Percentiles rank a stretch among this genome's conserved stretches.
Evolutionary conservation across 225 moss, liverwort and hornwort species (phyloP).

Genomic region (Anthoceros angustus): DNA sequence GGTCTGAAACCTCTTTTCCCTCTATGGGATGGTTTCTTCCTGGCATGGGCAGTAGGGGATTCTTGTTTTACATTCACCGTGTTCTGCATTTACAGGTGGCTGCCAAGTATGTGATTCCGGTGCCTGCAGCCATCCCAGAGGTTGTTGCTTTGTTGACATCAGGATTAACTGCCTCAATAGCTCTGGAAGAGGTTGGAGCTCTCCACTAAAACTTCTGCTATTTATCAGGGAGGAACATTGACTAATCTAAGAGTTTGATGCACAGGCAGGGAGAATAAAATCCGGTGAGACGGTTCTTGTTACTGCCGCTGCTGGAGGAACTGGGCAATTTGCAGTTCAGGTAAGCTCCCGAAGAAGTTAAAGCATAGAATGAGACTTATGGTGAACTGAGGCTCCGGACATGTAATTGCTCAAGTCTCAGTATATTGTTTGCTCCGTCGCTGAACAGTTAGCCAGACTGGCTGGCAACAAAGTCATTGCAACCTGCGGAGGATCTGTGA

Average conservation of each 20-base stretch:
- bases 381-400: not conserved
- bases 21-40: not conserved
- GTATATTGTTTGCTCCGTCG: not conserved
- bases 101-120: slow-evolving; percentile 28
- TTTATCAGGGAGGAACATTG: not conserved
- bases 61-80: not conserved
- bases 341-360: slow-evolving; percentile 6
- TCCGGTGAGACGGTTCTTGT: slow-evolving; percentile 75
- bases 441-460: slow-evolving; percentile 60
- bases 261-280: slow-evolving; percentile 66
- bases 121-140: slow-evolving; percentile 67
- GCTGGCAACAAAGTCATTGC: slow-evolving; percentile 91
- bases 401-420: not conserved
- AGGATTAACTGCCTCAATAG: slow-evolving; percentile 79
- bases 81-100: slow-evolving; percentile 30
- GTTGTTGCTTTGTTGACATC: slow-evolving; percentile 78
- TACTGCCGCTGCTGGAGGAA: slow-evolving; percentile 95
- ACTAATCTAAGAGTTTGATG: slow-evolving; percentile 5
- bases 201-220: not conserved
- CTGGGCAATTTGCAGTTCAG: slow-evolving; percentile 90
- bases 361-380: not conserved
- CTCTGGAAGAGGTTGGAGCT: slow-evolving; percentile 51
- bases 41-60: no score
- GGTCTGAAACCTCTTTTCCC: slow-evolving; percentile 19
- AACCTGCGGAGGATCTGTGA: slow-evolving; percentile 81